phyloP scores from a whole-genome alignment of 257 asterid species.

The Echites panduratus region DNA sequence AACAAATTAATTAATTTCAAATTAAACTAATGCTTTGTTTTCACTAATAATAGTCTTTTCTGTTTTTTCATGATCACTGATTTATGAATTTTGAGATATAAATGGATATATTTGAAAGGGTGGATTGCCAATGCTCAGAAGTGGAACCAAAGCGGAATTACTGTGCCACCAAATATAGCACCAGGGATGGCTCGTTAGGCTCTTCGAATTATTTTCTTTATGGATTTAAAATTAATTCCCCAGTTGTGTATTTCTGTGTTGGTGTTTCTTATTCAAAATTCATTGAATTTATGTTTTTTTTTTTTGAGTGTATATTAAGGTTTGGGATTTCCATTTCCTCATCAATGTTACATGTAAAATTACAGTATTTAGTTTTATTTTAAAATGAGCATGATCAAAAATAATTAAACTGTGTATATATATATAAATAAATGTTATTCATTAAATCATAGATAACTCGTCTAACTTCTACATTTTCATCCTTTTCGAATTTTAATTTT shows the following conservation, averaged over 20 bases:
- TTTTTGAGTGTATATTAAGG: not conserved
- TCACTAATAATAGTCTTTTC: not conserved
- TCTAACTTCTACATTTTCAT: no score
- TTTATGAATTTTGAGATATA: not conserved
- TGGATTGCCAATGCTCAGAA: slow-evolving; percentile 27
- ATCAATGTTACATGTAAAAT: no score
- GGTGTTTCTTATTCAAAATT: not conserved
- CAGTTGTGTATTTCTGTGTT: not conserved
- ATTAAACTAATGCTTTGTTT: no score
- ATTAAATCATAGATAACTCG: no score
- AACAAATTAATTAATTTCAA: not conserved
- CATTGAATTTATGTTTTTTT: not conserved
- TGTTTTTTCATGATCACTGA: not conserved
- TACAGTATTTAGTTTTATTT: no score
- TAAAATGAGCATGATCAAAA: no score
- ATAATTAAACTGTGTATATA: no score
- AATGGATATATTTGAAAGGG: slow-evolving; percentile 9
- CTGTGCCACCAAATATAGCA: slow-evolving; percentile 19
- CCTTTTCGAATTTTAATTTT: no score
- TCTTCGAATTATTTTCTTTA: not conserved
- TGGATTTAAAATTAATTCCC: not conserved
- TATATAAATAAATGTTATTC: no score
- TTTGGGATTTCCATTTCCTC: not conserved
- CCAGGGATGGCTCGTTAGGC: slow-evolving; percentile 21
- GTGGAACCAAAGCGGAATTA: slow-evolving; percentile 13